Conservation (phyloP, 2,329 filamentous ascomycete genomes). For the Piedraia hortae region DNA sequence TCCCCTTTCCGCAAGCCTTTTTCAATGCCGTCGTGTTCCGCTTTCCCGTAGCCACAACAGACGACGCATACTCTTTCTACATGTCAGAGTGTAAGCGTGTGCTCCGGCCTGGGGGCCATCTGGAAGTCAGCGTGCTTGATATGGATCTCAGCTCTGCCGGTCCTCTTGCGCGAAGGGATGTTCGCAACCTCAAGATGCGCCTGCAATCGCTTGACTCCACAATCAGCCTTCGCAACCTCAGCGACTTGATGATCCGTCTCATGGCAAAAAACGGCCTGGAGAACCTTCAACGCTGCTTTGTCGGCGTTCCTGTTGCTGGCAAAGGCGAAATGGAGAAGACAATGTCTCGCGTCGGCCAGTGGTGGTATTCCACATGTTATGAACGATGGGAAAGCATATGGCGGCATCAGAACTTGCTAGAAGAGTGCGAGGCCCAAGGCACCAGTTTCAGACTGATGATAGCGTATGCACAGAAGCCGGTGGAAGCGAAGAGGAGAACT, state of each 20-base stretch:
- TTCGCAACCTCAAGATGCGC: conserved; percentile 43
- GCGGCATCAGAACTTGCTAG: conserved; percentile 43
- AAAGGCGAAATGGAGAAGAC: conserved; percentile 27
- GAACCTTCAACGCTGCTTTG: conserved; percentile 45
- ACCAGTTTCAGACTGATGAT: conserved; percentile 79
- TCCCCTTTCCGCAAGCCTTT: conserved; percentile 49
- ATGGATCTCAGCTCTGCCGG: conserved; percentile 67
- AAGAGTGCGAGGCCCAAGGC: conserved; percentile 63
- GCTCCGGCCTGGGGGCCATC: conserved; percentile 46
- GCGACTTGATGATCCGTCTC: conserved; percentile 31
- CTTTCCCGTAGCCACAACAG: conserved; percentile 43
- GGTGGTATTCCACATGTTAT: conserved; percentile 93
- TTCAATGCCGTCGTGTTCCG: conserved; percentile 53
- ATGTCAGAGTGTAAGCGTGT: conserved; percentile 52
- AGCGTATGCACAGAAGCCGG: conserved; percentile 64
- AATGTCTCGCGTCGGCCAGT: conserved; percentile 70
- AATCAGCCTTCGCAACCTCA: conserved; percentile 28
- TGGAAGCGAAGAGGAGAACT: conserved; percentile 19
- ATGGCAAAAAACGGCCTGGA: conserved; percentile 43
- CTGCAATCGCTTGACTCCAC: conserved; percentile 33
- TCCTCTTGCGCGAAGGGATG: conserved; percentile 35
- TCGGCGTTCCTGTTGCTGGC: conserved; percentile 44
- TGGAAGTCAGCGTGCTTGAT: conserved; percentile 56
- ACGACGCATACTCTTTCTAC: conserved; percentile 40
- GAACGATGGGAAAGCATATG: conserved; percentile 71